These are phyloP conservation scores for Paxillus involutus DNA, from an alignment of 768 basidiomycete genomes.

Conservation along the genomic window DNA sequence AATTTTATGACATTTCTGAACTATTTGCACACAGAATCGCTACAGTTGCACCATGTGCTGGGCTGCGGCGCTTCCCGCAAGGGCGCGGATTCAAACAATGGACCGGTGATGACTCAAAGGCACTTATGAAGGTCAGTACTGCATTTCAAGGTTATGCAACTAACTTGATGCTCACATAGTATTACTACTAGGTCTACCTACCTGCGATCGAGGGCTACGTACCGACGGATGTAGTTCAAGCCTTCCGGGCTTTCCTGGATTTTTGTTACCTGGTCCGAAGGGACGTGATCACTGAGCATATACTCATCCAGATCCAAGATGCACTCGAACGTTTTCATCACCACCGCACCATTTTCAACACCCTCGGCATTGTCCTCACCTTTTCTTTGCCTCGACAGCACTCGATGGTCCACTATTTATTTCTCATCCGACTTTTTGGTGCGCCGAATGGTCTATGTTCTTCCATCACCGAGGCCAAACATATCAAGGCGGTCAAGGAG, in stretches of 20 bases:
- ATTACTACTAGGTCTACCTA: slow-evolving; percentile 32
- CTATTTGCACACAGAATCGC: slow-evolving; percentile 24
- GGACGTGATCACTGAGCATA: slow-evolving; percentile 15
- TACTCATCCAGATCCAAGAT: slow-evolving; percentile 15
- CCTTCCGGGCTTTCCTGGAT: slow-evolving; percentile 24
- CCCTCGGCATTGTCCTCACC: neutral
- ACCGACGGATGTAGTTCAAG: slow-evolving; percentile 12
- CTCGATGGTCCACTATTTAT: slow-evolving; percentile 26
- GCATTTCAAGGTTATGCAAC: too few species aligned
- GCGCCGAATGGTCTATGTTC: slow-evolving; percentile 36
- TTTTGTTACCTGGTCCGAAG: slow-evolving; percentile 32
- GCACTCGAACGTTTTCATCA: slow-evolving; percentile 13
- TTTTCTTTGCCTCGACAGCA: slow-evolving; percentile 33
- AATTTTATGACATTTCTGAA: neutral
- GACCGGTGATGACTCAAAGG: slow-evolving; percentile 39
- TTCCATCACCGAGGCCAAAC: slow-evolving; percentile 35
- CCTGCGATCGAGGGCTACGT: slow-evolving; percentile 25
- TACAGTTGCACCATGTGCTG: slow-evolving; percentile 25
- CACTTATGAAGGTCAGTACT: slow-evolving; percentile 33
- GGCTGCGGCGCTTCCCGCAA: slow-evolving; percentile 28
- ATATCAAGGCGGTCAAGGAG: slow-evolving; percentile 35
- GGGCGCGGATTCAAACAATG: slow-evolving; percentile 35
- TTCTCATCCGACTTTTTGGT: slow-evolving; percentile 24
- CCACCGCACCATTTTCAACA: too few species aligned
- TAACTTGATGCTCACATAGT: too few species aligned